phyloP scores from a whole-genome alignment of 1,139 yeast genomes.

The Diutina scorzettiae region DNA sequence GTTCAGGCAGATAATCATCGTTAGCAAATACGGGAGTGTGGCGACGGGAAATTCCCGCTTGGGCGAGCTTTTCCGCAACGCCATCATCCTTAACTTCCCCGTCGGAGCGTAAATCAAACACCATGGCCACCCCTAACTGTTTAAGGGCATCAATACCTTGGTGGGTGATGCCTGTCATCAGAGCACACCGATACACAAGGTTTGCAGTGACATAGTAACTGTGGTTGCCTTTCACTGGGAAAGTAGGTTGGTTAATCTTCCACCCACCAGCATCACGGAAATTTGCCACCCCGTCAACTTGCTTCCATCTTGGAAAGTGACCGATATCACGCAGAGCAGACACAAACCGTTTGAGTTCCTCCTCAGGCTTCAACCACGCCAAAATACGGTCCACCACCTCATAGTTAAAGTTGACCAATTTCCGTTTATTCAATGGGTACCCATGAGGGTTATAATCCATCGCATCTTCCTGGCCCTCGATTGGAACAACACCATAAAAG shows the following conservation, averaged over 20 bases:
- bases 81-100: slow-evolving; percentile 48
- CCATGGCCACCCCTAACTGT: slow-evolving; percentile 36
- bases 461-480: slow-evolving; percentile 19
- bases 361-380: slow-evolving; percentile 38
- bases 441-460: slow-evolving; percentile 23
- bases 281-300: slow-evolving; percentile 55
- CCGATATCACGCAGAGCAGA: slow-evolving; percentile 25
- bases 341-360: slow-evolving; percentile 42
- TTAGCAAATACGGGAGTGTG: slow-evolving; percentile 51
- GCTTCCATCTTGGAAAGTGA: slow-evolving; percentile 21
- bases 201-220: slow-evolving; percentile 39
- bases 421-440: slow-evolving; percentile 33
- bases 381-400: slow-evolving; percentile 41
- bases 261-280: slow-evolving; percentile 81
- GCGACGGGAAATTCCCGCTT: slow-evolving; percentile 35
- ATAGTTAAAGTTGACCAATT: slow-evolving; percentile 43
- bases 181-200: slow-evolving; percentile 52
- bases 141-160: slow-evolving; percentile 30
- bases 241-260: slow-evolving; percentile 25
- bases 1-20: slow-evolving; percentile 54
- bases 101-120: slow-evolving; percentile 62
- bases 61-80: slow-evolving; percentile 15
- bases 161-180: slow-evolving; percentile 37
- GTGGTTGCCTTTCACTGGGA: slow-evolving; percentile 9
- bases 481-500: slow-evolving; percentile 41